Evolutionary conservation across 2,329 filamentous ascomycete genomes (phyloP).

Genomic region (Chaetomiaceae sp.): DNA sequence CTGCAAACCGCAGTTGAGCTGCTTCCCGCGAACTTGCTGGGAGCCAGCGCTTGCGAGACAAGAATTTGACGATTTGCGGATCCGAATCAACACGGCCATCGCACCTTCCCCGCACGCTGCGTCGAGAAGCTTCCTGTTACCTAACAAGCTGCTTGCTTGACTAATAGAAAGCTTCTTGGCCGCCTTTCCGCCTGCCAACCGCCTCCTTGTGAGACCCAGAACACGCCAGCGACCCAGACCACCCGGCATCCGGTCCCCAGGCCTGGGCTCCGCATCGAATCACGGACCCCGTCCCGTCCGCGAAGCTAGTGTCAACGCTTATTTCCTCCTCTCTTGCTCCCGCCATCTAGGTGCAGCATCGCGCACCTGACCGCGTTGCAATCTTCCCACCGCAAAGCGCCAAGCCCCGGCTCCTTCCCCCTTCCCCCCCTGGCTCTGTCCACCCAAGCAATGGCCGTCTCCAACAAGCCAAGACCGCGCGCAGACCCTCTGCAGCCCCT

Average conservation of each 20-base stretch:
- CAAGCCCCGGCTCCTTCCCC: conserved; percentile 8
- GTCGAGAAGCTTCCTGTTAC: conserved; percentile 34
- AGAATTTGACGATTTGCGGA: conserved; percentile 20
- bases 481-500: conserved; percentile 19
- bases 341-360: conserved; percentile 20
- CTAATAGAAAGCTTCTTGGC: conserved; percentile 39
- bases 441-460: conserved; percentile 22
- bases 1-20: conserved; percentile 1
- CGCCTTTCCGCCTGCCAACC: conserved; percentile 14
- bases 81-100: conserved; percentile 19
- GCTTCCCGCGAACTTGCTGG: neutral
- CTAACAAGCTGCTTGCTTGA: conserved; percentile 40
- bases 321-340: conserved; percentile 11
- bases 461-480: conserved; percentile 20
- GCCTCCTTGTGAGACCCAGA: conserved; percentile 19
- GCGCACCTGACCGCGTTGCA: conserved; percentile 23
- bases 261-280: conserved; percentile 15
- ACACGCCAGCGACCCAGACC: neutral
- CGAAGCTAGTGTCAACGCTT: conserved; percentile 6
- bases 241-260: conserved; percentile 1
- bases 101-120: conserved; percentile 38
- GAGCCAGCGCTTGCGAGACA: conserved; percentile 4
- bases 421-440: conserved; percentile 6
- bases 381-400: conserved; percentile 11
- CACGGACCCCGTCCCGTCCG: conserved; percentile 13